Evolutionary conservation across 179 eudicot genomes (phyloP).

Genomic region (Gypsophila paniculata): DNA sequence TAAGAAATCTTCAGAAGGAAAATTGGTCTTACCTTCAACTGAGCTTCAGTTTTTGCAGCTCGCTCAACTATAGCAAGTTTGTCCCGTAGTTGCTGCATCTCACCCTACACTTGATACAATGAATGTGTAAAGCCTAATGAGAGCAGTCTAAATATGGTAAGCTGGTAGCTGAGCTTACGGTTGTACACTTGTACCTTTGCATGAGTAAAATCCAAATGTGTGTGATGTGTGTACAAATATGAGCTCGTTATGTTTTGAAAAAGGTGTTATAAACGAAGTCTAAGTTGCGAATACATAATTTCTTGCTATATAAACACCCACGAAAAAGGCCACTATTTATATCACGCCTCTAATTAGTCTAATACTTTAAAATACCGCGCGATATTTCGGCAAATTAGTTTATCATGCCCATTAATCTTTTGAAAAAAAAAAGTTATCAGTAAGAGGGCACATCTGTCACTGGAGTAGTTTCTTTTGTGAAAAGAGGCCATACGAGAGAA

Average conservation of each 20-base stretch:
- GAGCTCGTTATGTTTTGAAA: not conserved
- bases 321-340: no score
- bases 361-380: no score
- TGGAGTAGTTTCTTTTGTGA: not conserved
- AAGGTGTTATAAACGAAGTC: no score
- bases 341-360: no score
- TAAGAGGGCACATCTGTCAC: not conserved
- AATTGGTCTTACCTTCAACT: slow-evolving; percentile 56
- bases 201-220: not conserved
- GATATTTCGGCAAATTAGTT: not conserved
- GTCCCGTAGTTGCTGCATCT: slow-evolving; percentile 90
- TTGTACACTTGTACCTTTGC: not conserved
- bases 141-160: not conserved
- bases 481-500: not conserved
- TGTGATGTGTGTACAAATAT: not conserved
- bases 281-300: not conserved
- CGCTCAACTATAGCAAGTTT: slow-evolving; percentile 76
- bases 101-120: slow-evolving; percentile 42
- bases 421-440: not conserved
- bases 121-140: slow-evolving; percentile 3
- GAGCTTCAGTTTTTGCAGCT: slow-evolving; percentile 86
- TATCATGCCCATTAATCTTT: not conserved
- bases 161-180: not conserved
- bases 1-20: slow-evolving; percentile 7
- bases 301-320: no score